Percentiles rank a stretch among this genome's conserved stretches.
These are phyloP conservation scores for Puccinia coronata DNA, from an alignment of 1,284 basidiomycete genomes.

Conservation along the genomic window DNA sequence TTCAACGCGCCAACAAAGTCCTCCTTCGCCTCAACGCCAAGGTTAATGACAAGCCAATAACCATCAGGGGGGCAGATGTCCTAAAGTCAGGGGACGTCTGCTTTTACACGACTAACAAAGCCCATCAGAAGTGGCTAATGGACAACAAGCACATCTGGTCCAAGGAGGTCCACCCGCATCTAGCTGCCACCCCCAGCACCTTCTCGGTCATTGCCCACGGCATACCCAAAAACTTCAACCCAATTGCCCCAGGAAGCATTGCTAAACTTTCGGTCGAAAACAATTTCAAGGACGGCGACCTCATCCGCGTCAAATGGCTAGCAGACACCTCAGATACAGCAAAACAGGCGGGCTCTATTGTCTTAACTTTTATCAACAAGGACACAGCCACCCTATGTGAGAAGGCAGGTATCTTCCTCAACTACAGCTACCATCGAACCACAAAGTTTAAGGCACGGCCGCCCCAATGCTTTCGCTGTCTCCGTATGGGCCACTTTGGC, in stretches of 20 bases:
- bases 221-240: neutral
- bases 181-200: constrained; percentile 2
- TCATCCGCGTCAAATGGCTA: neutral
- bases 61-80: neutral
- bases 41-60: neutral
- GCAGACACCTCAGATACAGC: neutral
- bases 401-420: neutral
- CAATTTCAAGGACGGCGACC: neutral
- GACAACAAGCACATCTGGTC: no score
- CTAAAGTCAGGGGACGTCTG: neutral
- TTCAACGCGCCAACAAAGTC: neutral
- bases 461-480: neutral
- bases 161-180: no score
- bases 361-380: neutral
- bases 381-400: neutral
- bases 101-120: neutral
- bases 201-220: neutral
- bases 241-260: neutral
- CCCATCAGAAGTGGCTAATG: no score
- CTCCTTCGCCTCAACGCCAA: neutral
- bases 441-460: neutral
- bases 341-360: neutral
- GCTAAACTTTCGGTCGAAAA: neutral
- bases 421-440: neutral
- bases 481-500: neutral